These are phyloP conservation scores for Amanita subjunquillea DNA, from an alignment of 768 basidiomycete species.

Conservation along the genomic window DNA sequence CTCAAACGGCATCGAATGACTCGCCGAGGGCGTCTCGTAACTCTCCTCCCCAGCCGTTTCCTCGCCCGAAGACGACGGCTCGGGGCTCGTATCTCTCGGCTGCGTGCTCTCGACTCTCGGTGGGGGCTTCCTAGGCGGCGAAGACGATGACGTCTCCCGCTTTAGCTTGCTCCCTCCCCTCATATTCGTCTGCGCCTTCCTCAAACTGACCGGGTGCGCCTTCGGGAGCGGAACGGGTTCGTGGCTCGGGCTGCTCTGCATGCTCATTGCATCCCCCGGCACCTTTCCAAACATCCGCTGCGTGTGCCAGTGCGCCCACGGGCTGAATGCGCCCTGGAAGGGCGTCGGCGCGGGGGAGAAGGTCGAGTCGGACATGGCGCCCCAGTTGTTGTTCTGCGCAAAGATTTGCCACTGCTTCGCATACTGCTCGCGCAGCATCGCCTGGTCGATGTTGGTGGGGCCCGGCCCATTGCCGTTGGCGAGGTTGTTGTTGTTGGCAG, in stretches of 20 bases:
- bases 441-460: conserved; percentile 26
- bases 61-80: conserved; percentile 66
- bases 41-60: conserved; percentile 65
- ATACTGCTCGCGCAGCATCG: conserved; percentile 57
- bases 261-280: conserved; percentile 39
- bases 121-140: conserved; percentile 42
- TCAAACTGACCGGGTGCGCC: conserved; percentile 35
- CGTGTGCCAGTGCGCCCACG: conserved; percentile 64
- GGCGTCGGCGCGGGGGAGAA: conserved; percentile 72
- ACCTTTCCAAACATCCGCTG: conserved; percentile 34
- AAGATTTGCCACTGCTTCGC: conserved; percentile 71
- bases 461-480: conserved; percentile 9
- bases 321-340: conserved; percentile 57
- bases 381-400: conserved; percentile 56
- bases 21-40: conserved; percentile 15
- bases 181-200: conserved; percentile 27
- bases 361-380: conserved; percentile 57
- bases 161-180: conserved; percentile 10
- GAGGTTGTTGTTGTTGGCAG: conserved; percentile 13
- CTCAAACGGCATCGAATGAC: conserved; percentile 10
- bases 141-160: conserved; percentile 12
- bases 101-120: conserved; percentile 78
- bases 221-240: conserved; percentile 49
- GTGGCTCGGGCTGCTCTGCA: conserved; percentile 65
- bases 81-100: conserved; percentile 72